Evolutionary conservation across 2,329 filamentous ascomycete genomes (phyloP).

Genomic region (Trichoderma guizhouense): DNA sequence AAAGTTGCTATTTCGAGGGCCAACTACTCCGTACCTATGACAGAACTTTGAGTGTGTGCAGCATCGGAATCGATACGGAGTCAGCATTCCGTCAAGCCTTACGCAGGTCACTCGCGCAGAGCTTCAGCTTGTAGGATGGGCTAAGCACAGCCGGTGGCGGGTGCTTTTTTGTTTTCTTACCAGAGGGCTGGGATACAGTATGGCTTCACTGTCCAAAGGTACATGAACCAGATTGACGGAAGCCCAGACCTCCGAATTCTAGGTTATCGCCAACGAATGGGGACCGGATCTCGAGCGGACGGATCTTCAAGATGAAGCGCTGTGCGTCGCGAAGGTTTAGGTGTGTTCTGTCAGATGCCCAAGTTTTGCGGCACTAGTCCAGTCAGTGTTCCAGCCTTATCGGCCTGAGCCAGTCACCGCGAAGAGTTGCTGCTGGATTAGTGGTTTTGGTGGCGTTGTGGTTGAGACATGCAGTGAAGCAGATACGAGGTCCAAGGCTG

Average conservation of each 20-base stretch:
- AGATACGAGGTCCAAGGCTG: not conserved
- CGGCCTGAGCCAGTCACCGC: not conserved
- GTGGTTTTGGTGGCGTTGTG: not conserved
- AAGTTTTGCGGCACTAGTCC: not conserved
- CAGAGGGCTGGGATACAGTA: constrained; percentile 3
- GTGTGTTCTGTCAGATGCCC: not conserved
- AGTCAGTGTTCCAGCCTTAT: not conserved
- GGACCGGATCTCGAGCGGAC: not conserved
- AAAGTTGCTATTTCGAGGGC: not conserved
- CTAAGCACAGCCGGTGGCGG: not conserved
- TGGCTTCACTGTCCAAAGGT: constrained; percentile 4
- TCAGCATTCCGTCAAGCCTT: not conserved
- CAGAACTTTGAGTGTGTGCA: not conserved
- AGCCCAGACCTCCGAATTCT: not conserved
- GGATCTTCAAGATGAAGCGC: not conserved
- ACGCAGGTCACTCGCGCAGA: not conserved
- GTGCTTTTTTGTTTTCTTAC: not conserved
- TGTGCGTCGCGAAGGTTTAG: not conserved
- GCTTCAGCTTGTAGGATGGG: not conserved
- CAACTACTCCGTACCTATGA: not conserved
- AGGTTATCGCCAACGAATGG: not conserved
- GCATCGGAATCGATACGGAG: not conserved
- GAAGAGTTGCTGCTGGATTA: not conserved
- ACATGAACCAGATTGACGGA: not conserved
- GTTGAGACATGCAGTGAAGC: not conserved